Conservation (phyloP, 2,329 filamentous ascomycete species). For the Chaetomiaceae sp. region DNA sequence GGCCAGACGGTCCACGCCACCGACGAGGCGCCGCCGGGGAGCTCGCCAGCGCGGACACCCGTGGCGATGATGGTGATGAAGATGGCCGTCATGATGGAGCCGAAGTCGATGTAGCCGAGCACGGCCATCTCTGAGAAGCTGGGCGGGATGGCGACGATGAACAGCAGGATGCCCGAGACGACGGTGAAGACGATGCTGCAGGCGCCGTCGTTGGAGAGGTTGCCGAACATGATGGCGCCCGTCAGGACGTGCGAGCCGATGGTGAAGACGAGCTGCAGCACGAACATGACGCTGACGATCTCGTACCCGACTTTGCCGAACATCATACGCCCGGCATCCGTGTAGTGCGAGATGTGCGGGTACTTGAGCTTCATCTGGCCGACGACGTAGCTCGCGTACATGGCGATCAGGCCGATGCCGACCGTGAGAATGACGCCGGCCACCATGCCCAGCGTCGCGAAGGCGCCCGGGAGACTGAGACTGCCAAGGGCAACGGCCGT, state of each 20-base stretch:
- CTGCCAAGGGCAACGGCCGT: slow-evolving; percentile 53
- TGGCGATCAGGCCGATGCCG: slow-evolving; percentile 35
- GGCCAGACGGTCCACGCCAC: slow-evolving; percentile 43
- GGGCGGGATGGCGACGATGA: slow-evolving; percentile 43
- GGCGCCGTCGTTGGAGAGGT: slow-evolving; percentile 51
- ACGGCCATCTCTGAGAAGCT: slow-evolving; percentile 46
- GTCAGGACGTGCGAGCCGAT: slow-evolving; percentile 68
- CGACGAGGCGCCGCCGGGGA: slow-evolving; percentile 24
- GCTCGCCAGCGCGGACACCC: slow-evolving; percentile 39
- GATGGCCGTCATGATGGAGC: slow-evolving; percentile 59
- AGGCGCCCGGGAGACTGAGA: slow-evolving; percentile 47
- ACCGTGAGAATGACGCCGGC: slow-evolving; percentile 35
- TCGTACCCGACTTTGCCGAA: slow-evolving; percentile 57
- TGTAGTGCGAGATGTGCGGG: slow-evolving; percentile 60
- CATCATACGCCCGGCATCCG: slow-evolving; percentile 61
- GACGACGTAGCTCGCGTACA: slow-evolving; percentile 39
- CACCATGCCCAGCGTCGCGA: slow-evolving; percentile 50
- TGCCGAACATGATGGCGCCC: slow-evolving; percentile 64
- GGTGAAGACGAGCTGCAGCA: slow-evolving; percentile 62
- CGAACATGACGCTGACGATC: slow-evolving; percentile 56
- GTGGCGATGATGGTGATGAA: slow-evolving; percentile 63
- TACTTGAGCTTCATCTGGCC: slow-evolving; percentile 44
- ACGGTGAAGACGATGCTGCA: slow-evolving; percentile 44
- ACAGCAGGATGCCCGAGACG: slow-evolving; percentile 42
- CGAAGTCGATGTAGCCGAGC: slow-evolving; percentile 51